Evolutionary conservation across 2,329 filamentous ascomycete genomes (phyloP), one percentile per base, ranked within the genome.

Genomic region (Drechslerella dactyloides): DNA sequence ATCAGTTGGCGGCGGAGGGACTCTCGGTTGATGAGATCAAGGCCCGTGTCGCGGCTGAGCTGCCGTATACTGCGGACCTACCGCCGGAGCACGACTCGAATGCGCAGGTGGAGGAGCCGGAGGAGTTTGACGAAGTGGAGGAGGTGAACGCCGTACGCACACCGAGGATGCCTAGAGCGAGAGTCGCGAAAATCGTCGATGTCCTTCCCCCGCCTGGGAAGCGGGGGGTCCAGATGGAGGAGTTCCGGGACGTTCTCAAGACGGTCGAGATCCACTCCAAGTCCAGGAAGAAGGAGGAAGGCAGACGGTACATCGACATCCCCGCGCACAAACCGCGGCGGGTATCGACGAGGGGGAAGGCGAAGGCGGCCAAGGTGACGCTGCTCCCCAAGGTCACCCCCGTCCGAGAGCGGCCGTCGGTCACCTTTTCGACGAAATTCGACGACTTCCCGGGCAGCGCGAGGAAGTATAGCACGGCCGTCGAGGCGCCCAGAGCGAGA

Each of bases 171-270:
- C 27, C 57, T 4, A 59, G 64, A 13, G 27, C 37, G 23, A 64
- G 27, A 21, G 23, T 60, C 11, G 13, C 15, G 35, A 56, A 52
- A 27, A 50, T 57, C 10, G 42, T 51, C 6, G 68, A 65, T 21
- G n/a, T 60, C 2, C 19, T 56, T 6, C 60, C 51, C 8, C 55
- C 60, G 2, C 24, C 24, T 15, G 55, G 64, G 13, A 23, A 35
- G 5, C 77, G 79, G 50, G 77, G 76, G 13, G 48, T 59, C 6
- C 59, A 44, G 10, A 24, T 70, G n/a, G 60, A 61, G 35, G 55
- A 57, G 21, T 65, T 52, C 17, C 33, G 52, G 10, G 68, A 65
- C 24, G 27, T 46, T 3, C 33, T 56, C 4, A 55, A 53, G 19
- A 56, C 52, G 4, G 19, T 17, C 4, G 60, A 72, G 40, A 61